These are phyloP conservation scores for Fonticula alba DNA, from an alignment of 78 protist genomes.

Conservation along the genomic window DNA sequence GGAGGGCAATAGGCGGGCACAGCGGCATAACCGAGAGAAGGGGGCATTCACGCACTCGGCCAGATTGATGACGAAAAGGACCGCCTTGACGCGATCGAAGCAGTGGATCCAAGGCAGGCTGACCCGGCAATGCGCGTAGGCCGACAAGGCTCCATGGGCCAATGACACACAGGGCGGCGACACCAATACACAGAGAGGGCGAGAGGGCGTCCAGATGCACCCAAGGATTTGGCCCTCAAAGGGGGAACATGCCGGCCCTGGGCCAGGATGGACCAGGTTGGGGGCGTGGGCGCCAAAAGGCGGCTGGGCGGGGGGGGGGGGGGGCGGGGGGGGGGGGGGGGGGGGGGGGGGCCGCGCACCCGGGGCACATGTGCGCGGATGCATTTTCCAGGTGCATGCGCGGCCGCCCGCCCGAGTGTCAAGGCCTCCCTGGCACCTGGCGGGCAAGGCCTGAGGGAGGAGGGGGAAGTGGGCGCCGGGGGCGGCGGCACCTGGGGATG, in stretches of 20 bases:
- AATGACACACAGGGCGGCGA: background rate
- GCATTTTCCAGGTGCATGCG: too few species aligned
- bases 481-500: too few species aligned
- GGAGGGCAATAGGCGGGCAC: too few species aligned
- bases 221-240: constrained; percentile 27
- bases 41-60: constrained; percentile 11
- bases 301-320: too few species aligned
- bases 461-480: too few species aligned
- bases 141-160: constrained; percentile 9
- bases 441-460: too few species aligned
- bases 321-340: too few species aligned
- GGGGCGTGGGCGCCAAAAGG: background rate
- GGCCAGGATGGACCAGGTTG: background rate
- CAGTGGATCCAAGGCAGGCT: constrained; percentile 35
- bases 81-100: constrained; percentile 22
- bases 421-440: too few species aligned
- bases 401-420: too few species aligned
- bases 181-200: constrained; percentile 12
- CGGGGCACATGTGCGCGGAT: too few species aligned
- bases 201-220: constrained; percentile 28
- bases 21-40: constrained; percentile 8
- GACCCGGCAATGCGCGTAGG: constrained; percentile 46
- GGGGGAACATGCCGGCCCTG: constrained; percentile 17
- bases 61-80: constrained; percentile 13
- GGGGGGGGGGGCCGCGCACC: too few species aligned